These are phyloP conservation scores for Monosporascus sp. DNA, from an alignment of 2,329 filamentous ascomycete species.

Conservation along the genomic window DNA sequence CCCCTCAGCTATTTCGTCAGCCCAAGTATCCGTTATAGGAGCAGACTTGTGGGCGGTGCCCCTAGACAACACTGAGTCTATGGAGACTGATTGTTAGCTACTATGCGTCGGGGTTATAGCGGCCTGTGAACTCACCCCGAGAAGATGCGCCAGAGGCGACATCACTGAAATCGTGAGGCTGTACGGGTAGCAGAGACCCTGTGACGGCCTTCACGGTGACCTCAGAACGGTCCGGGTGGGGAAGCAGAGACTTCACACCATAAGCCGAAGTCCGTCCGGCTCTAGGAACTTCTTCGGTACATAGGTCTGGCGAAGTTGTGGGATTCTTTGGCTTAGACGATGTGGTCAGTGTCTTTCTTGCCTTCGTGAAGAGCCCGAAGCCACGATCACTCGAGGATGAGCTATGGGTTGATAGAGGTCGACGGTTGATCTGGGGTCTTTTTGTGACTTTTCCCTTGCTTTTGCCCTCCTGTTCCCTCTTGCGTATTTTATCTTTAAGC, in stretches of 20 bases:
- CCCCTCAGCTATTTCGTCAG: constrained; percentile 22
- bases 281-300: constrained; percentile 7
- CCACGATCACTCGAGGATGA: constrained; percentile 36
- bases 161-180: constrained; percentile 13
- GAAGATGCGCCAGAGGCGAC: constrained; percentile 26
- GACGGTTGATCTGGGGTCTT: constrained; percentile 21
- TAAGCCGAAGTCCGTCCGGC: constrained; percentile 16
- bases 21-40: constrained; percentile 27
- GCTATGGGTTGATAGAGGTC: constrained; percentile 39
- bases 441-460: constrained; percentile 27
- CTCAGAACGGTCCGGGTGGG: constrained; percentile 14
- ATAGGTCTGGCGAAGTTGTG: neutral
- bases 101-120: constrained; percentile 1
- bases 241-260: constrained; percentile 19
- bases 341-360: constrained; percentile 28
- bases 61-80: constrained; percentile 42
- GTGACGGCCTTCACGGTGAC: constrained; percentile 14
- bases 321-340: constrained; percentile 13
- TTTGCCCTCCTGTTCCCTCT: constrained; percentile 39
- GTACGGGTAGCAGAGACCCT: constrained; percentile 10
- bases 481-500: constrained; percentile 47
- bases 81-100: constrained; percentile 9
- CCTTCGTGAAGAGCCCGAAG: constrained; percentile 40
- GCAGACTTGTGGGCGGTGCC: constrained; percentile 39
- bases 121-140: constrained; percentile 24